These are phyloP conservation scores for Dysphania ambrosioides DNA, from an alignment of 148 eudicot species.

Conservation along the genomic window DNA sequence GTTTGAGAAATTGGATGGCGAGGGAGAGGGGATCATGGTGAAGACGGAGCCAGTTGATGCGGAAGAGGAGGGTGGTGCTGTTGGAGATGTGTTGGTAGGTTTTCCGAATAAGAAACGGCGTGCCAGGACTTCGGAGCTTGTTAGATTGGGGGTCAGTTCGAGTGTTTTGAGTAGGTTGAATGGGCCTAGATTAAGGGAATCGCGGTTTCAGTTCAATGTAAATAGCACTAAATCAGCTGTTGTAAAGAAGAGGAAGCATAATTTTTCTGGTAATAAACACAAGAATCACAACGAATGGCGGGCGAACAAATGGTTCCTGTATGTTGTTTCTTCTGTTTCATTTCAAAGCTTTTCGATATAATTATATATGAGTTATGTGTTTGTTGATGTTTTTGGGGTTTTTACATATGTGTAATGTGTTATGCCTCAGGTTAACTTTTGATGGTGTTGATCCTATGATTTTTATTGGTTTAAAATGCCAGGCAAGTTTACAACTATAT, in stretches of 20 bases:
- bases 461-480: slow-evolving; percentile 72
- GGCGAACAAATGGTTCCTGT: slow-evolving; percentile 53
- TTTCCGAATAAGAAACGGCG: slow-evolving; percentile 32
- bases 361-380: background rate
- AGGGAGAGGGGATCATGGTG: slow-evolving; percentile 24
- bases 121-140: slow-evolving; percentile 30
- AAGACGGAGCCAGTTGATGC: slow-evolving; percentile 36
- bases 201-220: slow-evolving; percentile 30
- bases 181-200: slow-evolving; percentile 40
- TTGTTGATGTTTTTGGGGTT: slow-evolving; percentile 1
- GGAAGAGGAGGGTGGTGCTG: slow-evolving; percentile 28
- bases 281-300: slow-evolving; percentile 26
- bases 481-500: slow-evolving; percentile 44
- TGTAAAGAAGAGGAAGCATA: slow-evolving; percentile 31
- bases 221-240: slow-evolving; percentile 12
- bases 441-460: slow-evolving; percentile 62
- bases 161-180: slow-evolving; percentile 28
- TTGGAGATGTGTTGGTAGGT: slow-evolving; percentile 13
- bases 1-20: background rate
- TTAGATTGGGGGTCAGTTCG: slow-evolving; percentile 43
- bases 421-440: slow-evolving; percentile 68
- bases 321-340: slow-evolving; percentile 17
- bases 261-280: slow-evolving; percentile 17
- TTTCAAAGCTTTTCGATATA: background rate
- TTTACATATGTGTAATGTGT: slow-evolving; percentile 9